Percentiles rank a stretch among this genome's conserved stretches.
phyloP scores from a whole-genome alignment of 2,329 filamentous ascomycete genomes.

The Bipolaris bicolor region DNA sequence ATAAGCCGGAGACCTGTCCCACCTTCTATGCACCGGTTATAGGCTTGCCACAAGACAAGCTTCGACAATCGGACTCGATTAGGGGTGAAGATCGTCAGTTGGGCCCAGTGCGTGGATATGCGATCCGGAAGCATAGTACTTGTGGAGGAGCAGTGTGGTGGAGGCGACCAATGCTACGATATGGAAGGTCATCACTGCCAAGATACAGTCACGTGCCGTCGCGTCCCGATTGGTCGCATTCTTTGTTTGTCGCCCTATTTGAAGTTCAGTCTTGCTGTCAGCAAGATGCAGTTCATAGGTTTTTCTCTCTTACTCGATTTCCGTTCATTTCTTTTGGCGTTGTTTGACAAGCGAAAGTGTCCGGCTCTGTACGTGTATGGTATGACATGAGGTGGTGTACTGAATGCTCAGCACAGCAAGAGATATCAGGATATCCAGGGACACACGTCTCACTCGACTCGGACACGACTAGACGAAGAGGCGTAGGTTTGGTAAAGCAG shows the following conservation, averaged over 20 bases:
- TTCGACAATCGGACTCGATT: not conserved
- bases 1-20: no score
- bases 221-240: not conserved
- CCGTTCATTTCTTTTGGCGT: no score
- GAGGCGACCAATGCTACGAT: not conserved
- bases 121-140: not conserved
- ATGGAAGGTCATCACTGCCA: not conserved
- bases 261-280: not conserved
- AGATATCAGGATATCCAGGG: not conserved
- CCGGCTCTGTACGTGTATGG: no score
- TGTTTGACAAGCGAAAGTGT: no score
- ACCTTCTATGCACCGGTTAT: no score
- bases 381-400: no score
- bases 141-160: not conserved
- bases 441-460: conserved; percentile 6
- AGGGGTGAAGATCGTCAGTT: not conserved
- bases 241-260: not conserved
- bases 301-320: not conserved
- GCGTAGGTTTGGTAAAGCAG: not conserved
- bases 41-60: not conserved
- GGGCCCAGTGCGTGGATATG: not conserved
- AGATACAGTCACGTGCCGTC: not conserved
- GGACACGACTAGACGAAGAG: no score
- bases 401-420: not conserved
- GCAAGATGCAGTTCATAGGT: not conserved